Evolutionary conservation across 768 basidiomycete species (phyloP), one percentile per base, ranked within the genome.

Genomic region (Tubosaeta sp.): DNA sequence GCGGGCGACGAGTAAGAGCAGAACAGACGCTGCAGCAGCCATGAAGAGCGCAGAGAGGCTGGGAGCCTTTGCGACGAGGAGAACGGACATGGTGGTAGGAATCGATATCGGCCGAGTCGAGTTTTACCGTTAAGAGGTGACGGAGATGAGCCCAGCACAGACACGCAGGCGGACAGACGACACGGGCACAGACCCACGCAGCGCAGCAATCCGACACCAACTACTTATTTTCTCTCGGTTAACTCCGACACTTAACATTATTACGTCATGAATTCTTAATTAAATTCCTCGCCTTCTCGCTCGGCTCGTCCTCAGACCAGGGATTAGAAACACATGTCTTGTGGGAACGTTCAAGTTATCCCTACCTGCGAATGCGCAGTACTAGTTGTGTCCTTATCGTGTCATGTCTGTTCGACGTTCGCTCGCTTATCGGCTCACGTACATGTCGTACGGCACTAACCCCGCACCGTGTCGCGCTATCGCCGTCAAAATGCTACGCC

Each of bases 1-100:
- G 57, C 66, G 67, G 16, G 68, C 67, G 46, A 69, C 47, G 27
- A 68, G 41, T n/a, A 68, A 18, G 48, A 69, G 60, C 13, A 69
- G 18, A 12, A 56, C 24, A 12, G 67, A 69, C 6, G 59, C 59
- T 7, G 59, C 53, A 18, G 62, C 64, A 2, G 67, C 68, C 64
- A 69, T 65, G 56, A 68, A 66, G 11, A 69, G 45, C 49, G 64
- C 46, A 10, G 67, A 59, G 14, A 69, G 54, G 44, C 55, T 56
- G 40, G 67, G 67, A 18, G 58, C 66, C 52, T 64, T 64, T 43
- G 67, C 58, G 24, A 54, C 59, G 44, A 69, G 59, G 51, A 69
- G 66, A 44, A 68, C 64, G 27, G 66, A 67, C 67, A 68, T 68
- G 47, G 48, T 50, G 41, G 21, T 19, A 9, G 39, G 8, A 34